Conservation (phyloP, 495 filamentous ascomycete species). For the Annulohypoxylon nitens region DNA sequence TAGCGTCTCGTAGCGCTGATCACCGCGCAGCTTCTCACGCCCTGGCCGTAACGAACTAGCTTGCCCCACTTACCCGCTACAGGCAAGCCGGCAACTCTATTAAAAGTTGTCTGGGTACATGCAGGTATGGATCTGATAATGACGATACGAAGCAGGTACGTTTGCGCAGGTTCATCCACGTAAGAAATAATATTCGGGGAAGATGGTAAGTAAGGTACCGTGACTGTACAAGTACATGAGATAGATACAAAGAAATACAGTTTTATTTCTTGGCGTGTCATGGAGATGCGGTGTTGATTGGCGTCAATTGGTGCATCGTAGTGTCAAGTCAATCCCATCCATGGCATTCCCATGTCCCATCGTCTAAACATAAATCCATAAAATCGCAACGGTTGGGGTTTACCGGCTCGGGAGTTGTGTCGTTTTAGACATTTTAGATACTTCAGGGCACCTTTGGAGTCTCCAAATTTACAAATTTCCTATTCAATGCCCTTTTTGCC, state of each 20-base stretch:
- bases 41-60: slow-evolving; percentile 25
- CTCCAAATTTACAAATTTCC: slow-evolving; percentile 20
- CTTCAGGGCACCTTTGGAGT: background rate
- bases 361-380: slow-evolving; percentile 13
- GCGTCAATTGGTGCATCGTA: background rate
- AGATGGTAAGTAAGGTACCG: background rate
- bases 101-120: slow-evolving; percentile 13
- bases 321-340: background rate
- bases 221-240: background rate
- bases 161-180: background rate
- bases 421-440: background rate
- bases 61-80: slow-evolving; percentile 33
- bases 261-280: background rate
- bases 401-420: slow-evolving; percentile 34
- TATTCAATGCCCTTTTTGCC: slow-evolving; percentile 18
- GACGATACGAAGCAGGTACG: slow-evolving; percentile 29
- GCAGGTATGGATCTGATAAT: slow-evolving; percentile 24
- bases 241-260: background rate
- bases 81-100: slow-evolving; percentile 27
- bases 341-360: slow-evolving; percentile 2
- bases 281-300: slow-evolving; percentile 15
- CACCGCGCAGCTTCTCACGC: slow-evolving; percentile 19
- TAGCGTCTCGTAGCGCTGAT: slow-evolving; percentile 38
- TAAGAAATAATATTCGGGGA: background rate
- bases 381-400: slow-evolving; percentile 37